A percentile compares a stretch with the other conserved stretches of the same genome.
Evolutionary conservation across 75 land plant species (phyloP).

Genomic region (Chamaecyparis obtusa): DNA sequence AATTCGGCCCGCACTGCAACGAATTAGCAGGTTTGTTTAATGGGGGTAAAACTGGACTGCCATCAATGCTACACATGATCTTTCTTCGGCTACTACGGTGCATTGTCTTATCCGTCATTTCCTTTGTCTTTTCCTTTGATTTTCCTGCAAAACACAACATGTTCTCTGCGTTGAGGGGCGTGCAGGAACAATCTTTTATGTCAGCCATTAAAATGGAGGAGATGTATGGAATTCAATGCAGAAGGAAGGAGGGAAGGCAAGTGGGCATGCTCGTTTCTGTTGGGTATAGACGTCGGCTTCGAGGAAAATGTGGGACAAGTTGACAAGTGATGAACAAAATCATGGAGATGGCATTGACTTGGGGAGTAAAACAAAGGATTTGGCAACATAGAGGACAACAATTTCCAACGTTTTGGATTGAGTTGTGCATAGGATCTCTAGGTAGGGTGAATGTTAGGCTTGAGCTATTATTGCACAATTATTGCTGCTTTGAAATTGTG

Average conservation of each 20-base stretch:
- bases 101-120: not conserved
- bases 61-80: not conserved
- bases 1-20: not conserved
- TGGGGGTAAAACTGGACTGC: too few species aligned
- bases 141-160: not conserved
- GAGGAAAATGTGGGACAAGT: not conserved
- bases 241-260: too few species aligned
- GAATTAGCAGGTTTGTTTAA: not conserved
- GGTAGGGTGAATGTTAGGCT: too few species aligned
- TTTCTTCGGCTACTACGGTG: not conserved
- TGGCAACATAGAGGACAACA: too few species aligned
- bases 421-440: too few species aligned
- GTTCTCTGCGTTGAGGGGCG: not conserved
- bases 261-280: not conserved
- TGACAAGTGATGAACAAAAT: not conserved
- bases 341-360: not conserved
- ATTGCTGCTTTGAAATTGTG: too few species aligned
- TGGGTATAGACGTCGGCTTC: not conserved
- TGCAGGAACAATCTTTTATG: not conserved
- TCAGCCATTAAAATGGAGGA: not conserved
- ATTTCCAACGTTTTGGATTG: too few species aligned
- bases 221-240: not conserved
- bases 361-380: not conserved
- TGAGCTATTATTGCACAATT: too few species aligned
- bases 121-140: not conserved